These are phyloP conservation scores for Neurospora africana DNA, from an alignment of 495 filamentous ascomycete species.

Conservation along the genomic window DNA sequence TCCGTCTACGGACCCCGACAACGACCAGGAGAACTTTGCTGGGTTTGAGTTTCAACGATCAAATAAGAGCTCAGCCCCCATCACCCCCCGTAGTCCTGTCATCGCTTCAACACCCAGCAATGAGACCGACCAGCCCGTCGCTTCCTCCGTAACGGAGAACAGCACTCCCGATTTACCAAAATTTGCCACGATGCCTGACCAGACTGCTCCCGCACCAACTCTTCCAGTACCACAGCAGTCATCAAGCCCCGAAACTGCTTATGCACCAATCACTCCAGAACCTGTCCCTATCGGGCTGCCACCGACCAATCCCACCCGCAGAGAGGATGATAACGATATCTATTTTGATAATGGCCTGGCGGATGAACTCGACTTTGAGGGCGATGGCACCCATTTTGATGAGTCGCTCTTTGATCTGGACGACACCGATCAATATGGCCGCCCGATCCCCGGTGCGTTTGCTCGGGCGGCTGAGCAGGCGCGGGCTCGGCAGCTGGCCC, in stretches of 20 bases:
- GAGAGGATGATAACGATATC: conserved; percentile 53
- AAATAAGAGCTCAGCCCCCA: conserved; percentile 36
- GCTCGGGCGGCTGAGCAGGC: conserved; percentile 30
- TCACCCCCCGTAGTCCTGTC: conserved; percentile 35
- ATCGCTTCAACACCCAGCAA: conserved; percentile 45
- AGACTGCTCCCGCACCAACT: background rate
- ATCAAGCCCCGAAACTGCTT: background rate
- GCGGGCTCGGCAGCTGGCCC: conserved; percentile 16
- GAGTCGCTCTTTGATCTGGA: conserved; percentile 71
- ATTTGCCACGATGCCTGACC: background rate
- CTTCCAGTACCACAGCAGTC: conserved; percentile 4
- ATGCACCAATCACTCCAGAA: conserved; percentile 2
- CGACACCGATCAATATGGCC: conserved; percentile 44
- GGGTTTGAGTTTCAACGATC: conserved; percentile 44
- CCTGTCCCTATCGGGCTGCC: conserved; percentile 14
- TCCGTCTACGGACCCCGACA: conserved; percentile 27
- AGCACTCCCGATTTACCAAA: conserved; percentile 14
- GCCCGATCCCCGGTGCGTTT: conserved; percentile 40
- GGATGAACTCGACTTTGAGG: conserved; percentile 37
- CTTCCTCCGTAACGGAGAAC: conserved; percentile 39
- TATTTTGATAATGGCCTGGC: conserved; percentile 72
- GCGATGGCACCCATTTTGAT: conserved; percentile 52
- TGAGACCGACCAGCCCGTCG: conserved; percentile 36
- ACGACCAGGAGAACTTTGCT: conserved; percentile 43
- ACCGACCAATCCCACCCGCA: background rate